Base-by-base conservation (phyloP, 2,329 filamentous ascomycete species). In the Macrophomina pseudophaseolina region DNA sequence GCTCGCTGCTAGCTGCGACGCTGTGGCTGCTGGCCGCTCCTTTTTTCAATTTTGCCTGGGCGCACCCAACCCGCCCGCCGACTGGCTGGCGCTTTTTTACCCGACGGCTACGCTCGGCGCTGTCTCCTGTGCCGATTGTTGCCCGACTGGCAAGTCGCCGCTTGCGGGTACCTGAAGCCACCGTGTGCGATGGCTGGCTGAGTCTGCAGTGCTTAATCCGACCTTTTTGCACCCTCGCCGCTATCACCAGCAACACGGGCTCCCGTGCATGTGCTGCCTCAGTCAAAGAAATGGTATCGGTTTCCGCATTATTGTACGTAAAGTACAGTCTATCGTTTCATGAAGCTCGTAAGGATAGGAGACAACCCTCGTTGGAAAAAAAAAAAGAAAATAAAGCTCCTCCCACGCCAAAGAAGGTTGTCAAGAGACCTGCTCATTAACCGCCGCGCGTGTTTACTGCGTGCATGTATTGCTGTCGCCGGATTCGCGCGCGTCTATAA, bases 91-190 rank as follows among this genome's bases (percentile, higher is more conserved):
- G 23, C 23, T 23, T 23, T 23, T 16, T n/a, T 8, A 5, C 49
- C 30, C 28, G 49, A 14, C 49, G 14, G 23, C 33, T 53, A n/a
- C 9, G 30, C 30, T 35, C 28, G 28, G 30, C 18, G 35, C n/a
- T 7, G 9, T 12, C 18, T 2, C 6, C 14, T n/a, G n/a, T 30
- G 40, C 56, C 42, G 40, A 60, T 48, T 44, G 56, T 48, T 59
- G 18, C 54, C 54, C 5, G 40, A 46, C 52, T 28, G 40, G 42
- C 2, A 23, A 18, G 11, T 60, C 40, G 58, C 44, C n/a, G 30
- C 16, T 62, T 16, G 16, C 44, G 58, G 42, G 58, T 62, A 49
- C 58, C 58, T 62, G 56, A 60, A 60, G 56, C 56, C 56, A 60
- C 56, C 56, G 42, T 49, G 56, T 30, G 42, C 28, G 28, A 35